Conservation (phyloP, 129 eudicot genomes). For the Gnaphalium uliginosum region DNA sequence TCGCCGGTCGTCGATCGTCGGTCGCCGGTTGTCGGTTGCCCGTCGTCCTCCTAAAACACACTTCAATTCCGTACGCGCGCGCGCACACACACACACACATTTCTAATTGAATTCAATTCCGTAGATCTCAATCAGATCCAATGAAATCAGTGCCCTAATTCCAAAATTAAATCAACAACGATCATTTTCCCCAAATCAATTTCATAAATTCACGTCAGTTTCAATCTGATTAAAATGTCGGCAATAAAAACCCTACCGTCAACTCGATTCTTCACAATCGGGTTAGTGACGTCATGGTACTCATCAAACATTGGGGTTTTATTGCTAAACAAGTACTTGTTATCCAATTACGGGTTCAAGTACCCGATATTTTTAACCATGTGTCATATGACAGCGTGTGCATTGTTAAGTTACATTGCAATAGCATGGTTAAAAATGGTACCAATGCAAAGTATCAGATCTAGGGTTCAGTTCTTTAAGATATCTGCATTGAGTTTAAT, state of each 20-base stretch:
- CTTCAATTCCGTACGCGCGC: not conserved
- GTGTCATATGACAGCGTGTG: slow-evolving; percentile 92
- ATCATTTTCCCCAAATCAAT: not conserved
- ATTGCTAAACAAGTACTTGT: slow-evolving; percentile 67
- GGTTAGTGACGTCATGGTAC: slow-evolving; percentile 79
- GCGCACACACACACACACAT: not conserved
- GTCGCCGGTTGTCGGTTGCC: slow-evolving; percentile 9
- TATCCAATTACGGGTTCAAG: slow-evolving; percentile 73
- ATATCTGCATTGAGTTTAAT: slow-evolving; percentile 66
- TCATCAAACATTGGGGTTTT: slow-evolving; percentile 87
- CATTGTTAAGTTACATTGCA: slow-evolving; percentile 73
- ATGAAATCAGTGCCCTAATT: not conserved
- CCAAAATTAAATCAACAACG: not conserved
- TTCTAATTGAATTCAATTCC: slow-evolving; percentile 19
- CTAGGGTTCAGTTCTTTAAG: slow-evolving; percentile 68
- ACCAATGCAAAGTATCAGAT: slow-evolving; percentile 74
- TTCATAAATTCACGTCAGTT: not conserved
- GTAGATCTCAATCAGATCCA: slow-evolving; percentile 39
- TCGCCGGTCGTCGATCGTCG: slow-evolving; percentile 30
- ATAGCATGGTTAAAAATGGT: slow-evolving; percentile 85
- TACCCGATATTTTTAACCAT: slow-evolving; percentile 84
- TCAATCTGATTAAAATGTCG: slow-evolving; percentile 39
- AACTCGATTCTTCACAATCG: slow-evolving; percentile 62
- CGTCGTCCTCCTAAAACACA: slow-evolving; percentile 20
- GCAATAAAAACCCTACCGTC: slow-evolving; percentile 39